A percentile compares a stretch with the other conserved stretches of the same genome.
Evolutionary conservation across 176 grass and related monocot species (phyloP).

Genomic region (Hsuehochloa calcarea): DNA sequence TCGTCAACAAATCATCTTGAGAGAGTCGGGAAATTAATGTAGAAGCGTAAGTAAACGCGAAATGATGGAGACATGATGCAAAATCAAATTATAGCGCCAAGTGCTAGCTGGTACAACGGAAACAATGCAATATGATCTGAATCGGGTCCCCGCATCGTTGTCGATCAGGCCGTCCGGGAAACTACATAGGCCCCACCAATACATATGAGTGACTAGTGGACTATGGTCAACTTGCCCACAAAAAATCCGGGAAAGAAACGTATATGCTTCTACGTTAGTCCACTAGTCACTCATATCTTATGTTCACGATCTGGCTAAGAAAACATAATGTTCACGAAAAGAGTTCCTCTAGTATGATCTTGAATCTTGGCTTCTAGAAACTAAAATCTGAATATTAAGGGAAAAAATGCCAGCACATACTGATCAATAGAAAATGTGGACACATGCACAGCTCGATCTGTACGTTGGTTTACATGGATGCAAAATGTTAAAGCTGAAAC

Average conservation of each 20-base stretch:
- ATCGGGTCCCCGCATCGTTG: background rate
- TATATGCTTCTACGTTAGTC: too few relatives aligned
- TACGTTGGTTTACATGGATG: background rate
- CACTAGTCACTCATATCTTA: too few relatives aligned
- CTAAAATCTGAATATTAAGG: background rate
- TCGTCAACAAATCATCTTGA: slow-evolving; percentile 11
- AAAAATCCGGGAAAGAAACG: background rate
- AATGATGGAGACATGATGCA: background rate
- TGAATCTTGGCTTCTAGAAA: background rate
- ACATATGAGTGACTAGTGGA: background rate
- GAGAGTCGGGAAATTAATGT: background rate
- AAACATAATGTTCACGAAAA: background rate
- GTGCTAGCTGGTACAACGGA: background rate
- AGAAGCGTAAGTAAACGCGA: background rate
- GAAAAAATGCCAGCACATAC: background rate
- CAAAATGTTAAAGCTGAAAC: background rate
- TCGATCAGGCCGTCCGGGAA: background rate
- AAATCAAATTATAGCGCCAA: background rate
- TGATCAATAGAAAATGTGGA: background rate
- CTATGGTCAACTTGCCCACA: background rate
- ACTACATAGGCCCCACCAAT: background rate
- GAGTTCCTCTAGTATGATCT: background rate
- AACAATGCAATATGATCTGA: background rate
- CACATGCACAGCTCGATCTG: background rate
- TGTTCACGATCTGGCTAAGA: too few relatives aligned